Percentiles rank a stretch among this genome's conserved stretches.
These are phyloP conservation scores for Polyporus tsugae DNA, from an alignment of 1,284 basidiomycete species.

Conservation along the genomic window DNA sequence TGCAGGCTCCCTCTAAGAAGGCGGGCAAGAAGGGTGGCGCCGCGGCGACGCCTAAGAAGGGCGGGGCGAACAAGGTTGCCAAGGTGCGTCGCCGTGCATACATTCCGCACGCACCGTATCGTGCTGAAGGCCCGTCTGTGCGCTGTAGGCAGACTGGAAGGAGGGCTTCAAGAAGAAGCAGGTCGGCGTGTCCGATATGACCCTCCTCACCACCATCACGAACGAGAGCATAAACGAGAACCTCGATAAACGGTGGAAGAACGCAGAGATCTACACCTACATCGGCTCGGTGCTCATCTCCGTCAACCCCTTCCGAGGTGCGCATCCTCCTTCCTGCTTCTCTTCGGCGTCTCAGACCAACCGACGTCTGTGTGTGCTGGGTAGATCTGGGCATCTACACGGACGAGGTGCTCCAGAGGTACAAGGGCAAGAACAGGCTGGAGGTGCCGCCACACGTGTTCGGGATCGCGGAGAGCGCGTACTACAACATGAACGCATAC, in stretches of 20 bases:
- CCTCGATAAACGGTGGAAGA: constrained; percentile 95
- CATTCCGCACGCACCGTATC: background rate
- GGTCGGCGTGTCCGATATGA: constrained; percentile 99
- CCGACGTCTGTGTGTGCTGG: no score
- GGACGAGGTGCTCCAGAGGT: constrained; percentile 85
- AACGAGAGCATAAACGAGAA: constrained; percentile 99
- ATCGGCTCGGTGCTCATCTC: constrained; percentile 98
- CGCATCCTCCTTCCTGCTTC: constrained; percentile 25
- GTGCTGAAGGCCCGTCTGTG: background rate
- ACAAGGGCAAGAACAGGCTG: constrained; percentile 97
- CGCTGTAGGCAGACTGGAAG: constrained; percentile 91
- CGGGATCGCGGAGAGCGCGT: constrained; percentile 95
- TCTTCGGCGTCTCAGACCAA: background rate
- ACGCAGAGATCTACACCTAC: constrained; percentile 98
- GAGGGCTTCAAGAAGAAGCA: constrained; percentile 98
- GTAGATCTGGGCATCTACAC: constrained; percentile 97
- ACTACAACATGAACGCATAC: constrained; percentile 99
- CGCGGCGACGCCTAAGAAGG: constrained; percentile 62
- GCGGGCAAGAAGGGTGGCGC: constrained; percentile 86
- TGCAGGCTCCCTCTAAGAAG: constrained; percentile 89
- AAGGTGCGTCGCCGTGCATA: constrained; percentile 59
- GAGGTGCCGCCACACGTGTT: constrained; percentile 99
- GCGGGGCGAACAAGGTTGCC: constrained; percentile 69
- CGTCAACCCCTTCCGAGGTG: constrained; percentile 97
- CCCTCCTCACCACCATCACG: constrained; percentile 94